Conservation (phyloP, 2,329 filamentous ascomycete genomes). For the Trichophyton rubrum region DNA sequence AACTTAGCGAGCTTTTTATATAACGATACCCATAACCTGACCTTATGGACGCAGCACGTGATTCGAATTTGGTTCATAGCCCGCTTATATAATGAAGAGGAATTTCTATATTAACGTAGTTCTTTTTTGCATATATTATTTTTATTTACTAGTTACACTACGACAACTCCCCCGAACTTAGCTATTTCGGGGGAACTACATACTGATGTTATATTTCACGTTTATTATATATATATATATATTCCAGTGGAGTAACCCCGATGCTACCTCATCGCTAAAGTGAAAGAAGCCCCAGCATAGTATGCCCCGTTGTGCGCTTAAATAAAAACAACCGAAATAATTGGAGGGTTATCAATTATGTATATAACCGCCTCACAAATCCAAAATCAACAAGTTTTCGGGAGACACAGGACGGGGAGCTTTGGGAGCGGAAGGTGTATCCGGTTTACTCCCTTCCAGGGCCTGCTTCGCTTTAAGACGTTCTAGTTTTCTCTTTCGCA, state of each 20-base stretch:
- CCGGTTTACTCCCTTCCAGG: neutral
- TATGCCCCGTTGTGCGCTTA: neutral
- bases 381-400: conserved; percentile 5
- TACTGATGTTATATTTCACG: neutral
- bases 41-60: neutral
- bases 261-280: neutral
- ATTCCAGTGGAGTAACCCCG: neutral
- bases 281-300: neutral
- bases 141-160: neutral
- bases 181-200: neutral
- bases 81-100: neutral
- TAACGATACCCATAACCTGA: no score
- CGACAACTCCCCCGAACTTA: neutral
- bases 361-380: neutral
- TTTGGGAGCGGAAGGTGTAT: neutral
- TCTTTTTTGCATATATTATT: neutral
- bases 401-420: neutral
- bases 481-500: neutral
- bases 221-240: neutral
- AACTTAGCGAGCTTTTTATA: neutral
- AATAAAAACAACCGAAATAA: neutral
- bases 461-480: neutral
- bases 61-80: neutral
- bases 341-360: neutral
- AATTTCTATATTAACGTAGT: neutral